Base-by-base conservation (phyloP, 176 grass and related monocot genomes). In the Aegilops umbellulata region DNA sequence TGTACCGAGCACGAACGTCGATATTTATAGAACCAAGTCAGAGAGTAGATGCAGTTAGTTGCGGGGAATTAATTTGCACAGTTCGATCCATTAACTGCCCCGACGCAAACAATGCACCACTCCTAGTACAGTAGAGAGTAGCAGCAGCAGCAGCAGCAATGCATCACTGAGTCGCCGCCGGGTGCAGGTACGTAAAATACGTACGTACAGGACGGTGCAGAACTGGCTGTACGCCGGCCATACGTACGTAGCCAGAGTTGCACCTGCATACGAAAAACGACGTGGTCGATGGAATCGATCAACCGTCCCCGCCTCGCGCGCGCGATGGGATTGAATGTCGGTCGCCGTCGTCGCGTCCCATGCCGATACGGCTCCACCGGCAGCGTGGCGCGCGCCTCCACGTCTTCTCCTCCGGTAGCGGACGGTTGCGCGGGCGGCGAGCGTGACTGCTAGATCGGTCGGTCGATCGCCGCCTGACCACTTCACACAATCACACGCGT, bases 301-400 rank as follows among this genome's bases (percentile, higher is more conserved):
- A 89, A 92, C 90, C 14, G 60, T 8, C 76, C 87, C 60, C 23
- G 67, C 35, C 23, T 69, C 11, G 47, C 55, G 60, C 7, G 76
- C 60, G 74, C 30, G 49, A 51, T 17, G 26, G 10, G 1, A 81
- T 86, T 92, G 60, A 89, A 92, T 92, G 84, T 87, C 60, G 27
- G 57, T 86, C 87, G 75, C 80, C 69, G 61, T 75, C 72, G 13
- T 41, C 25, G 14, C 69, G 38, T 80, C 61, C 79, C 46, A 78
- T 44, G 81, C 47, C 49, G 44, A 35, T 38, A 46, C 39, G 69
- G 34, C 22, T n/a, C 69, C 69, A 73, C 69, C 69, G 36, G 69
- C 74, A 17, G 29, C 27, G 57, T 53, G 80, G 29, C 64, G 34
- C 31, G 32, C 19, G 10, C 27, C 63, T 82, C 65, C 44, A 62